Evolutionary conservation across 1,139 yeast genomes (phyloP).

Genomic region (Yamadazyma conglobata): DNA sequence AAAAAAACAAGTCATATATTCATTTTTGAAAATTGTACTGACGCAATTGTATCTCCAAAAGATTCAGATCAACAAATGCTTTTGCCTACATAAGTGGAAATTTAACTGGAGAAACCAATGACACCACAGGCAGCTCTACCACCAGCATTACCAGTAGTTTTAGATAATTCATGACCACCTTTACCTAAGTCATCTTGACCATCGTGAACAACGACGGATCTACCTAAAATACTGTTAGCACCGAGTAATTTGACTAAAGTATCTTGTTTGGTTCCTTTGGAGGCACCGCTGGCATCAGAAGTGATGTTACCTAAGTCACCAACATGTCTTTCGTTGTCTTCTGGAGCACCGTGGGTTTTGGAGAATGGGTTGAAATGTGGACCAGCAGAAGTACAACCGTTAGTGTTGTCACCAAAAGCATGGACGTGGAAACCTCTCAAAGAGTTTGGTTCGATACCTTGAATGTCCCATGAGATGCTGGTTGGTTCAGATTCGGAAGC

Average conservation of each 20-base stretch:
- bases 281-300: slow-evolving; percentile 83
- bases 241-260: slow-evolving; percentile 75
- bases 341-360: slow-evolving; percentile 93
- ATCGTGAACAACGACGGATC: slow-evolving; percentile 93
- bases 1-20: too few species aligned
- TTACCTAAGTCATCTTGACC: slow-evolving; percentile 96
- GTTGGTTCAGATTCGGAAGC: slow-evolving; percentile 73
- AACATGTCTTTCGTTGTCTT: slow-evolving; percentile 85
- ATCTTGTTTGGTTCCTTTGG: slow-evolving; percentile 86
- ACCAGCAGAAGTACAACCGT: slow-evolving; percentile 98
- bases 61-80: too few species aligned
- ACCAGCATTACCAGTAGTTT: slow-evolving; percentile 98
- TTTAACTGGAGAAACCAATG: slow-evolving; percentile 66
- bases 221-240: slow-evolving; percentile 81
- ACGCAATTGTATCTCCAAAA: too few species aligned
- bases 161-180: slow-evolving; percentile 91
- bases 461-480: slow-evolving; percentile 79
- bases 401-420: slow-evolving; percentile 97
- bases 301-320: slow-evolving; percentile 96
- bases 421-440: slow-evolving; percentile 97
- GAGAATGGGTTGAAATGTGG: slow-evolving; percentile 96
- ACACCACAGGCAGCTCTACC: slow-evolving; percentile 99
- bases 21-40: too few species aligned
- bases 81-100: too few species aligned
- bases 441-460: slow-evolving; percentile 85